Conservation (phyloP, 768 basidiomycete genomes). For the Leucocoprinus sp. region DNA sequence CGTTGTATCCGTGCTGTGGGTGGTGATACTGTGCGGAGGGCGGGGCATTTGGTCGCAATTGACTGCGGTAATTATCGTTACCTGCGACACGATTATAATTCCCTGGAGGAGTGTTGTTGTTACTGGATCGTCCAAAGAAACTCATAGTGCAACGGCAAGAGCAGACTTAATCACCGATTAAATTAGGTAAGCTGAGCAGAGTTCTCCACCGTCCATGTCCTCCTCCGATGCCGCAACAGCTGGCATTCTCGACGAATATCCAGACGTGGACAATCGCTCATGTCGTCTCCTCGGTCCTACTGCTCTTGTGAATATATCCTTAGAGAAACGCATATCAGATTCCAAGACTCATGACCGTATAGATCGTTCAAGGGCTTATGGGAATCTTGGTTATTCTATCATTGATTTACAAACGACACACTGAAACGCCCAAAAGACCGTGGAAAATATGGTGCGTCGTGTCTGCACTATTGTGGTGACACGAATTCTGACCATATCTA, state of each 20-base stretch:
- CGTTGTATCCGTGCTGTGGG: conserved; percentile 40
- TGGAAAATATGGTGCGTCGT: conserved; percentile 84
- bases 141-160: conserved; percentile 27
- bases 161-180: background rate
- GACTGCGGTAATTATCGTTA: conserved; percentile 13
- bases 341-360: conserved; percentile 32
- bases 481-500: background rate
- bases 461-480: conserved; percentile 5
- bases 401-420: conserved; percentile 79
- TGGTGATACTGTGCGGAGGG: conserved; percentile 33
- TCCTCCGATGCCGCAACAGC: background rate
- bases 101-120: conserved; percentile 29
- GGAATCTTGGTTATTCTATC: conserved; percentile 87
- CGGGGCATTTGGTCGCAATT: conserved; percentile 21
- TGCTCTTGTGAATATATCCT: conserved; percentile 31
- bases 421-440: conserved; percentile 76
- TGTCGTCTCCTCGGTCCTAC: conserved; percentile 46
- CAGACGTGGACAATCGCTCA: conserved; percentile 39
- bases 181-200: conserved; percentile 4
- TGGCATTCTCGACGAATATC: conserved; percentile 19
- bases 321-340: conserved; percentile 28
- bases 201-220: background rate
- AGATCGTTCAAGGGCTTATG: conserved; percentile 83
- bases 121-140: conserved; percentile 37
- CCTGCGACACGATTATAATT: conserved; percentile 34